Conservation (phyloP, 208 protist species). For the Phytomonas francai region DNA sequence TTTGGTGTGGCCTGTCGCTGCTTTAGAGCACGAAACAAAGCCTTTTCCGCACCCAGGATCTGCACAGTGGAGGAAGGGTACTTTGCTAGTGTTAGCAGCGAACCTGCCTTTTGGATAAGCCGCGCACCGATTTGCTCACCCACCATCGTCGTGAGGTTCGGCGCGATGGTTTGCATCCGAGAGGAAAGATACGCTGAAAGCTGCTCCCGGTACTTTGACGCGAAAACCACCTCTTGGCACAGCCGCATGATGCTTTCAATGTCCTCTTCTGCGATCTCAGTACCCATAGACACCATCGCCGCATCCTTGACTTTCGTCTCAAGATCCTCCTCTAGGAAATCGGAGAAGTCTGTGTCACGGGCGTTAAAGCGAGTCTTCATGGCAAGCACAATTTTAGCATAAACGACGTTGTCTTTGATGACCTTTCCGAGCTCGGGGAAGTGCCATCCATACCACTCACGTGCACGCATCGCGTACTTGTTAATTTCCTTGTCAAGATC, state of each 20-base stretch:
- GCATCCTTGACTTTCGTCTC: conserved; percentile 92
- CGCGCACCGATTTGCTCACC: conserved; percentile 97
- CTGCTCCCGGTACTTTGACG: conserved; percentile 92
- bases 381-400: conserved; percentile 92
- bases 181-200: conserved; percentile 97
- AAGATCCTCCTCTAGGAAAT: conserved; percentile 95
- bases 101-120: conserved; percentile 98
- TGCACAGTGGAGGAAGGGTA: conserved; percentile 98
- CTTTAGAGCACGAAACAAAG: conserved; percentile 97
- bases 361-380: conserved; percentile 90
- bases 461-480: conserved; percentile 98
- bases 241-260: conserved; percentile 92
- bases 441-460: conserved; percentile 99
- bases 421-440: conserved; percentile 99
- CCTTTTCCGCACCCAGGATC: conserved; percentile 99
- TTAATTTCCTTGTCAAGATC: conserved; percentile 99
- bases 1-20: conserved; percentile 99
- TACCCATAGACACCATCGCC: conserved; percentile 98
- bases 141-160: conserved; percentile 97
- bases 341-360: conserved; percentile 88
- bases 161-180: conserved; percentile 97
- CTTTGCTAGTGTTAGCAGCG: conserved; percentile 97
- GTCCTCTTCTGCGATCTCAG: conserved; percentile 95
- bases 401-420: conserved; percentile 95
- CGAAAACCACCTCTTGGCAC: conserved; percentile 88